Conservation (phyloP, 2,329 filamentous ascomycete species). For the Ustilaginoidea virens region DNA sequence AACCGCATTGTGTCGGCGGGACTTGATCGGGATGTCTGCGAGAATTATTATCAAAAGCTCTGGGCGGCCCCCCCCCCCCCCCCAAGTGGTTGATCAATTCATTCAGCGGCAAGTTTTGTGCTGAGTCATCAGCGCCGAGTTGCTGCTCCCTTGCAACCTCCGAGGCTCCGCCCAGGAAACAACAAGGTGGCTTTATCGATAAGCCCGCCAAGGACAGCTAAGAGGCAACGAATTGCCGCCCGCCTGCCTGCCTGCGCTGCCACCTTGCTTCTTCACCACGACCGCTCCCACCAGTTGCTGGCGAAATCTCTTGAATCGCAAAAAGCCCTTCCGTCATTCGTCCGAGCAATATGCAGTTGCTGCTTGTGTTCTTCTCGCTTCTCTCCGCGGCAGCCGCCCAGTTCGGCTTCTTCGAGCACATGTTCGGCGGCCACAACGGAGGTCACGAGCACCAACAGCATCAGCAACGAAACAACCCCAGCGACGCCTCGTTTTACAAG, state of each 20-base stretch:
- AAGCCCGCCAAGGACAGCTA: constrained; percentile 8
- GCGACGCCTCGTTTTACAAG: constrained; percentile 70
- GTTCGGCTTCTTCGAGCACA: constrained; percentile 94
- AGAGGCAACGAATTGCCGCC: no score
- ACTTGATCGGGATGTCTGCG: no score
- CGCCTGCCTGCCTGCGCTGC: no score
- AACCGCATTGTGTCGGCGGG: constrained; percentile 25
- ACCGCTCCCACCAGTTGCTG: no score
- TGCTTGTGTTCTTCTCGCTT: constrained; percentile 39
- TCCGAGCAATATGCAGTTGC: constrained; percentile 14
- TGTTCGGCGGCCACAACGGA: constrained; percentile 55
- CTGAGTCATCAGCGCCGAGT: background rate
- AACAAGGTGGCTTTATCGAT: constrained; percentile 7
- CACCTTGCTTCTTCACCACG: no score
- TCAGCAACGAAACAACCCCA: constrained; percentile 58
- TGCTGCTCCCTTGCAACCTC: no score
- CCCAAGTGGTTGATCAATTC: no score
- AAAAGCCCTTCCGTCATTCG: background rate
- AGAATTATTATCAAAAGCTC: no score
- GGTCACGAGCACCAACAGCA: constrained; percentile 32
- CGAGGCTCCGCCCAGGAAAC: background rate
- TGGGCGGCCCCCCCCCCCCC: background rate
- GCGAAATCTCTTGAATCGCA: background rate
- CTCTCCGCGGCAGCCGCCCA: constrained; percentile 54
- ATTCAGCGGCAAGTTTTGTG: constrained; percentile 1